Conservation (phyloP, 495 filamentous ascomycete genomes). For the Annulohypoxylon maeteangense region DNA sequence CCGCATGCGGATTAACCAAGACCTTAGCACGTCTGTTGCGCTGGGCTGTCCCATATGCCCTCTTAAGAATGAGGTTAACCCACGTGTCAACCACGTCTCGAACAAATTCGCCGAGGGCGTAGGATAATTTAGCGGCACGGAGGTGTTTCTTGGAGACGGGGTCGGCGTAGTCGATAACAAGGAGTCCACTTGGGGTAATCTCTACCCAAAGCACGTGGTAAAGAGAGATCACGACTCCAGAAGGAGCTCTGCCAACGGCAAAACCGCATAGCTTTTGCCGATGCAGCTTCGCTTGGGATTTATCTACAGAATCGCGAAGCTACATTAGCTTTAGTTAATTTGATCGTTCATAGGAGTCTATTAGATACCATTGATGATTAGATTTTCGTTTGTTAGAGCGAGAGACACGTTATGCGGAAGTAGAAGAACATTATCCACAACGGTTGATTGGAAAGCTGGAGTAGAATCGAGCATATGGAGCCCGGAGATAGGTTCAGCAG, state of each 20-base stretch:
- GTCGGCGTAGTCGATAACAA: slow-evolving; percentile 81
- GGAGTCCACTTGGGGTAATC: slow-evolving; percentile 54
- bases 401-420: slow-evolving; percentile 37
- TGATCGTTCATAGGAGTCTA: neutral
- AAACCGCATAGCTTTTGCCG: slow-evolving; percentile 40
- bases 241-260: slow-evolving; percentile 34
- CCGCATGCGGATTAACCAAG: slow-evolving; percentile 90
- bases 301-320: slow-evolving; percentile 27
- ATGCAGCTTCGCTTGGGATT: slow-evolving; percentile 21
- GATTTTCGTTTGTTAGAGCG: slow-evolving; percentile 11
- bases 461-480: neutral
- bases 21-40: slow-evolving; percentile 83
- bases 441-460: neutral
- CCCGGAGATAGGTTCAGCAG: slow-evolving; percentile 16
- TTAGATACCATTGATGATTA: slow-evolving; percentile 42
- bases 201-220: slow-evolving; percentile 90
- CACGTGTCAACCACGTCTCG: slow-evolving; percentile 63
- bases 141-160: slow-evolving; percentile 65
- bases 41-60: slow-evolving; percentile 74
- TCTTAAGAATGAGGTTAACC: slow-evolving; percentile 70
- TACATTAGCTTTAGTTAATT: slow-evolving; percentile 14
- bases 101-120: slow-evolving; percentile 58
- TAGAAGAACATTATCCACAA: slow-evolving; percentile 15
- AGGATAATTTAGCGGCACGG: slow-evolving; percentile 67
- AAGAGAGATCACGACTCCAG: slow-evolving; percentile 67